These are phyloP conservation scores for Dillenia suffruticosa DNA, from an alignment of 164 flowering plant genomes.

Conservation along the genomic window DNA sequence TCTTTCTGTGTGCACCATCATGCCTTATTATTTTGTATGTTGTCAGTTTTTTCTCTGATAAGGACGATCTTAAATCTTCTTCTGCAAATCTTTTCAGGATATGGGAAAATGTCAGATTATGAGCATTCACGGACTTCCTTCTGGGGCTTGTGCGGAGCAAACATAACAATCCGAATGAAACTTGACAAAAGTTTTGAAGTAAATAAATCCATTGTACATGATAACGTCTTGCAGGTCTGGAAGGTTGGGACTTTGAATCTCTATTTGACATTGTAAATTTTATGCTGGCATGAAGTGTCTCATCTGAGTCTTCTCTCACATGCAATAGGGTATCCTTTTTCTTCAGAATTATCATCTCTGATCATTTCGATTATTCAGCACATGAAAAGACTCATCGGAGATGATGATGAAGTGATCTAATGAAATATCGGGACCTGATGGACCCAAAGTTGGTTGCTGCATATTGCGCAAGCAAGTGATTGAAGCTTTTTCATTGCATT, in stretches of 20 bases:
- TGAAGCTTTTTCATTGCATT: too few relatives aligned
- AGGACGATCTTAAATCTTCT: neutral
- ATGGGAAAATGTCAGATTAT: slow-evolving; percentile 72
- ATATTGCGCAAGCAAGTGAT: too few relatives aligned
- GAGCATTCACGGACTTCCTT: slow-evolving; percentile 68
- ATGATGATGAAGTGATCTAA: too few relatives aligned
- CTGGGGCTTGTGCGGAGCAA: slow-evolving; percentile 38
- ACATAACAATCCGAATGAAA: slow-evolving; percentile 15
- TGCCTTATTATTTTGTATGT: neutral
- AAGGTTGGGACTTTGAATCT: neutral
- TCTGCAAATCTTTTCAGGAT: slow-evolving; percentile 16
- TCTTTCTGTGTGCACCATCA: neutral
- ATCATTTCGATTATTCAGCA: too few relatives aligned
- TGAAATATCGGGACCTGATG: too few relatives aligned
- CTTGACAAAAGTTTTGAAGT: neutral
- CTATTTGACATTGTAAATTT: neutral
- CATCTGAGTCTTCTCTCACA: neutral
- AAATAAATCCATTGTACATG: neutral
- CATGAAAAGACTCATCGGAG: too few relatives aligned
- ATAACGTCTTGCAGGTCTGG: neutral
- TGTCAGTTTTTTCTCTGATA: too few relatives aligned
- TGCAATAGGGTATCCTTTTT: too few relatives aligned
- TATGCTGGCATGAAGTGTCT: neutral
- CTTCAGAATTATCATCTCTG: too few relatives aligned
- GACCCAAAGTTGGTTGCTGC: too few relatives aligned